Evolutionary conservation across 2,329 filamentous ascomycete species (phyloP), one percentile per base, ranked within the genome.

Genomic region (Phyllosticta citriasiana): DNA sequence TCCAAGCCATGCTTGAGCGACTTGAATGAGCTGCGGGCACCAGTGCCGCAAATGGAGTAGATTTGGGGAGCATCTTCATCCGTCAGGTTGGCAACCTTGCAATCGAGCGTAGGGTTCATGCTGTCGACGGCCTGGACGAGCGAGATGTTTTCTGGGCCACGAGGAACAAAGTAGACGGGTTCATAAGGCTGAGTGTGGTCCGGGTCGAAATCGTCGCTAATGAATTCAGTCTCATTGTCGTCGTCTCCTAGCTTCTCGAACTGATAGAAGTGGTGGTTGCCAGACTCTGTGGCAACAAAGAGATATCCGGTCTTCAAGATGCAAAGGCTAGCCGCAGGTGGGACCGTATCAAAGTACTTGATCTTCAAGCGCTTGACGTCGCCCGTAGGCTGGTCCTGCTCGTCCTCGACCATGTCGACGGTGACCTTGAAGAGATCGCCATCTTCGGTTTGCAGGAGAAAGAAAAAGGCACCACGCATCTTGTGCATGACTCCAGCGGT

Each of bases 351-450:
- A 68, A 97, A 99, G 74, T 97, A 99, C 73, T 97, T 97, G 76
- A 99, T 89, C 73, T 91, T 94, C 62, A 99, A 78, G 62, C 86
- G 82, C 68, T 84, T 84, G 1, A 97, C 92, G 70, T 94, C 89
- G 30, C 88, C 88, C 0, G 89, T 93, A 0, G 87, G 80, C 63
- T 90, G 86, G 12, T 88, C 90, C 55, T 88, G 84, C 1, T 87
- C 84, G 67, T 96, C 89, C 67, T 92, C 88, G 9, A 86, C 82
- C 86, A 97, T 93, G 65, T 97, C 91, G 63, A 99, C 86, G 0
- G 88, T 97, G 57, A 97, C 83, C 73, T 97, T 97, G 82, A 99
- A 97, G 6, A 99, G 80, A 73, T 99, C 95, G n/a, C 94, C 94
- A 72, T 99, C 95, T 62, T 99, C 94, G 0, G 89, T 91, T 72